Evolutionary conservation across 495 filamentous ascomycete species (phyloP).

Genomic region (Aspergillus leporis): DNA sequence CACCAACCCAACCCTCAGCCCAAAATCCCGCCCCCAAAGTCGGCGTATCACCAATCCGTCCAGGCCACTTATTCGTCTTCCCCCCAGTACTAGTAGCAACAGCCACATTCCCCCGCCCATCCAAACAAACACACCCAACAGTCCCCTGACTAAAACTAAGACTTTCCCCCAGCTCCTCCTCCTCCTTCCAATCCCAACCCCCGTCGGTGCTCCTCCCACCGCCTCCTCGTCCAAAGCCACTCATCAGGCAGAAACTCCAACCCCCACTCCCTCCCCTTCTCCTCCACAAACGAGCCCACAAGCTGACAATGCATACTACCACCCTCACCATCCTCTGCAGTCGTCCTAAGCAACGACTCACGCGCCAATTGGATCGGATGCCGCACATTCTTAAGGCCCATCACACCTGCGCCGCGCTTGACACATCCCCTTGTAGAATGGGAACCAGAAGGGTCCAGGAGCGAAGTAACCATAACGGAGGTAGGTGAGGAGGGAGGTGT

Average conservation of each 20-base stretch:
- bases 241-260: slow-evolving; percentile 64
- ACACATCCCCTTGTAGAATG: too few species aligned
- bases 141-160: slow-evolving; percentile 68
- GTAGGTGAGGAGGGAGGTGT: slow-evolving; percentile 63
- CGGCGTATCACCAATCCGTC: slow-evolving; percentile 85
- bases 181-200: slow-evolving; percentile 60
- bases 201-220: slow-evolving; percentile 81
- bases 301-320: slow-evolving; percentile 67
- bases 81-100: slow-evolving; percentile 86
- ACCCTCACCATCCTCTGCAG: slow-evolving; percentile 30
- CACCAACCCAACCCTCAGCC: slow-evolving; percentile 74
- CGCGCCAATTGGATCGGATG: slow-evolving; percentile 78
- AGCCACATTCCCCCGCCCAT: slow-evolving; percentile 69
- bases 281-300: slow-evolving; percentile 66
- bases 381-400: slow-evolving; percentile 67
- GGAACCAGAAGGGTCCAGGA: too few species aligned
- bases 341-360: slow-evolving; percentile 65
- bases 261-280: slow-evolving; percentile 64
- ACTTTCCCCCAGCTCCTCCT: slow-evolving; percentile 23
- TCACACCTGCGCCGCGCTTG: slow-evolving; percentile 77
- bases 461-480: too few species aligned
- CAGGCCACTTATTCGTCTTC: slow-evolving; percentile 84
- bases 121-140: slow-evolving; percentile 78
- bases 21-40: slow-evolving; percentile 86
- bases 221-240: slow-evolving; percentile 76